These are phyloP conservation scores for Boletus rex-veris DNA, from an alignment of 768 basidiomycete genomes.

Conservation along the genomic window DNA sequence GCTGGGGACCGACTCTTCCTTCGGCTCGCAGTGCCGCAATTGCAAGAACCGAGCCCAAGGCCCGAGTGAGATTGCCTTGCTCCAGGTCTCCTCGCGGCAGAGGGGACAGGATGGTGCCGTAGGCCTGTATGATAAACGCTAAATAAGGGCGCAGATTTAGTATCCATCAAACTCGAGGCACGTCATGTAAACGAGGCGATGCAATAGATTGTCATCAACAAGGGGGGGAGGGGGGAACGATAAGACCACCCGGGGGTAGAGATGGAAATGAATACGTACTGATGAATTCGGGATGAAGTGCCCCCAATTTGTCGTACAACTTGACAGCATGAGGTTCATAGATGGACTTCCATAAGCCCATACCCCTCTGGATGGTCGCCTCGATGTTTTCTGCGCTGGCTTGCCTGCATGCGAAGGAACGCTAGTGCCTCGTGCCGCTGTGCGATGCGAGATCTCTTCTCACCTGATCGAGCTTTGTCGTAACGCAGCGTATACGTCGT, in stretches of 20 bases:
- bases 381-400: slow-evolving; percentile 63
- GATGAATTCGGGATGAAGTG: slow-evolving; percentile 93
- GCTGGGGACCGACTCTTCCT: slow-evolving; percentile 79
- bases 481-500: slow-evolving; percentile 73
- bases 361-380: slow-evolving; percentile 64
- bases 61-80: slow-evolving; percentile 83
- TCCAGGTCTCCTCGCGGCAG: slow-evolving; percentile 62
- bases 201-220: slow-evolving; percentile 27
- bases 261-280: slow-evolving; percentile 50
- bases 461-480: slow-evolving; percentile 66
- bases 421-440: slow-evolving; percentile 22
- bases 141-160: slow-evolving; percentile 24
- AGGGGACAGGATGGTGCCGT: slow-evolving; percentile 76
- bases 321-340: slow-evolving; percentile 89
- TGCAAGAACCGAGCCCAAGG: slow-evolving; percentile 80
- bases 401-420: slow-evolving; percentile 42
- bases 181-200: slow-evolving; percentile 30
- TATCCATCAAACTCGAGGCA: slow-evolving; percentile 32
- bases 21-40: slow-evolving; percentile 84
- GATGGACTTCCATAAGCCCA: slow-evolving; percentile 77
- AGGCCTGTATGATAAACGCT: slow-evolving; percentile 87
- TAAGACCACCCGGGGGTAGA: slow-evolving; percentile 33
- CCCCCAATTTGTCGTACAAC: slow-evolving; percentile 79
- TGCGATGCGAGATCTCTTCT: slow-evolving; percentile 22
- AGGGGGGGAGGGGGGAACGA: slow-evolving; percentile 13